Evolutionary conservation across 345 rosid species (phyloP).

Genomic region (Populus davidiana): DNA sequence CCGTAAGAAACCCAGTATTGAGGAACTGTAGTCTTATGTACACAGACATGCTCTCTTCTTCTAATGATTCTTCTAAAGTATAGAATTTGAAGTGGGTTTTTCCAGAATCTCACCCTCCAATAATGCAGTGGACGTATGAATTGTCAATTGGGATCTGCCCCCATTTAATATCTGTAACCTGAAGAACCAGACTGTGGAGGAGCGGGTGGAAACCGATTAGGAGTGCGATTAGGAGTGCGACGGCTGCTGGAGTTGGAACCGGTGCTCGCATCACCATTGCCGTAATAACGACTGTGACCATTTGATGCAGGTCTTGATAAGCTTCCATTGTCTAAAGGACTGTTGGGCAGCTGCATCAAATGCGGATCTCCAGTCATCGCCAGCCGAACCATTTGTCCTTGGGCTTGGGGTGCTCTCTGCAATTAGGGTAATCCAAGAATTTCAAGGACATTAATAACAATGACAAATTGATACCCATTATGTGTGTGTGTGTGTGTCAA

Average conservation of each 20-base stretch:
- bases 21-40: slow-evolving; percentile 11
- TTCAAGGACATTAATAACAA: not conserved
- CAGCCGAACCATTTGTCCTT: slow-evolving; percentile 50
- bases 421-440: not conserved
- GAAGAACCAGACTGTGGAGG: slow-evolving; percentile 57
- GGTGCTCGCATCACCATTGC: slow-evolving; percentile 55
- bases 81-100: not conserved
- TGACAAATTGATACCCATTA: not conserved
- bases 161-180: slow-evolving; percentile 9
- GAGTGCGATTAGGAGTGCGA: slow-evolving; percentile 74
- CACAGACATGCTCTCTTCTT: slow-evolving; percentile 14
- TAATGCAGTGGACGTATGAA: slow-evolving; percentile 14
- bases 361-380: slow-evolving; percentile 96
- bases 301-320: slow-evolving; percentile 33
- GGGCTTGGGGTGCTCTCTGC: slow-evolving; percentile 75
- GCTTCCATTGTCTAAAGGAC: slow-evolving; percentile 29
- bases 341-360: slow-evolving; percentile 84
- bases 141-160: not conserved
- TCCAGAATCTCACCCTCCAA: slow-evolving; percentile 2
- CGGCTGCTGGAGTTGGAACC: slow-evolving; percentile 46
- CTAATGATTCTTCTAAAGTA: slow-evolving; percentile 8
- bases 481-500: too few species aligned
- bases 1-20: slow-evolving; percentile 19
- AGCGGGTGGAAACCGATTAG: slow-evolving; percentile 73
- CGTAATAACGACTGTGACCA: slow-evolving; percentile 50